Conservation (phyloP, 2,329 filamentous ascomycete genomes). For the Fusarium graminum region DNA sequence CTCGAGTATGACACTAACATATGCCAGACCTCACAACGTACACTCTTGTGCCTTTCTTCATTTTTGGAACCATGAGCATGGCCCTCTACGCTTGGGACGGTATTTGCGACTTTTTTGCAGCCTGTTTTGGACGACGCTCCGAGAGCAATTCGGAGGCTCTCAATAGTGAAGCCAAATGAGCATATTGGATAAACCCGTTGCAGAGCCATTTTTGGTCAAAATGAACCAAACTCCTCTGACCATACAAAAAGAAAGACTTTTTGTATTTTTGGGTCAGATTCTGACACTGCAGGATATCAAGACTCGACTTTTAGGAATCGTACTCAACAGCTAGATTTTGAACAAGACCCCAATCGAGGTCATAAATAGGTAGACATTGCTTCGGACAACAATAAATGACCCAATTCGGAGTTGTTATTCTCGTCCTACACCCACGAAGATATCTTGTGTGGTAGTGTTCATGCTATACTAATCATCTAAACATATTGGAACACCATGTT, state of each 20-base stretch:
- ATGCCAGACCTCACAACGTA: slow-evolving; percentile 53
- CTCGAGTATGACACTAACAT: slow-evolving; percentile 21
- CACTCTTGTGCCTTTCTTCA: slow-evolving; percentile 53
- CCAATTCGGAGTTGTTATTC: background rate
- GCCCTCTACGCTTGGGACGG: slow-evolving; percentile 44
- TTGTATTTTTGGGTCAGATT: background rate
- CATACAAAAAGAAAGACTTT: background rate
- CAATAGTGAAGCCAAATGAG: background rate
- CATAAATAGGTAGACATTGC: background rate
- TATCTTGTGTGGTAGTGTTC: too few species aligned
- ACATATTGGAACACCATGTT: too few species aligned
- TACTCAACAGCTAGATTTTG: background rate
- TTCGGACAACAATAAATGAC: background rate
- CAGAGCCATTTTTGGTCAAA: background rate
- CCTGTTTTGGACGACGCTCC: slow-evolving; percentile 5
- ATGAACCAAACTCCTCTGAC: background rate
- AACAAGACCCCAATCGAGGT: background rate
- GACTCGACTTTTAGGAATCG: background rate
- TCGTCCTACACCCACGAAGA: too few species aligned
- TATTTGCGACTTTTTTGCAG: slow-evolving; percentile 20
- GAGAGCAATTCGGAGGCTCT: background rate
- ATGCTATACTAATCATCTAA: too few species aligned
- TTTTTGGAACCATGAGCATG: slow-evolving; percentile 54
- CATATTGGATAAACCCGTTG: background rate
- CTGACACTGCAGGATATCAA: background rate